phyloP scores from a whole-genome alignment of 2,329 filamentous ascomycete species.

The Cordyceps sp. region DNA sequence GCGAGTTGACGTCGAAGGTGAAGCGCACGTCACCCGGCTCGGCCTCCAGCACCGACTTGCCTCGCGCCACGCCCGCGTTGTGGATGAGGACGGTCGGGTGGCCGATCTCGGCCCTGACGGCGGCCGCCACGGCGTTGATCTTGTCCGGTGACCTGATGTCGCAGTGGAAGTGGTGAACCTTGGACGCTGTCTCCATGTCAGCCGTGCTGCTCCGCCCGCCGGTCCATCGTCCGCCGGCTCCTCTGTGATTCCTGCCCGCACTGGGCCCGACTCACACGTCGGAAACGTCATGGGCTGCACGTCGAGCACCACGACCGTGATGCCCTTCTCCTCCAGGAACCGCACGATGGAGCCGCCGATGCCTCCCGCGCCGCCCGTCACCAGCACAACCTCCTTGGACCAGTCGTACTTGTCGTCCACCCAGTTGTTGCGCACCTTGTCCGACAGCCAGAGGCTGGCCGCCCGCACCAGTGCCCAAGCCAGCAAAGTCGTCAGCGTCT shows the following conservation, averaged over 20 bases:
- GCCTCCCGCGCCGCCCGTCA: slow-evolving; percentile 60
- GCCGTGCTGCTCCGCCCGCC: too few species aligned
- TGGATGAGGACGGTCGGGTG: slow-evolving; percentile 55
- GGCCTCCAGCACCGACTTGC: slow-evolving; percentile 41
- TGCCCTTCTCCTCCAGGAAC: slow-evolving; percentile 43
- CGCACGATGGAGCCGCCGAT: slow-evolving; percentile 53
- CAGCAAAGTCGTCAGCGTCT: slow-evolving; percentile 24
- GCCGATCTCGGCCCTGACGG: slow-evolving; percentile 39
- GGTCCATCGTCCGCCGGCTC: too few species aligned
- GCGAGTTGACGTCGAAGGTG: slow-evolving; percentile 55
- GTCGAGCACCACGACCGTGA: slow-evolving; percentile 58
- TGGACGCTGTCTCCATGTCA: slow-evolving; percentile 15
- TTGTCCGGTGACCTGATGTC: slow-evolving; percentile 45
- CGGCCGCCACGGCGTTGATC: slow-evolving; percentile 32
- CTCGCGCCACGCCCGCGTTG: slow-evolving; percentile 49
- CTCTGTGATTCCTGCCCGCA: too few species aligned
- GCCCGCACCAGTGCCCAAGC: slow-evolving; percentile 12
- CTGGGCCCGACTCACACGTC: slow-evolving; percentile 17
- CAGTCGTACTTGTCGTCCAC: slow-evolving; percentile 37
- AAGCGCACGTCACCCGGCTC: slow-evolving; percentile 42
- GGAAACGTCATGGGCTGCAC: slow-evolving; percentile 43
- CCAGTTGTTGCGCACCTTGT: slow-evolving; percentile 19
- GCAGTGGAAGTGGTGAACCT: slow-evolving; percentile 52
- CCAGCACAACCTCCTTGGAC: slow-evolving; percentile 51
- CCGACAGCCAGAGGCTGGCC: slow-evolving; percentile 14